Evolutionary conservation across 2,329 filamentous ascomycete genomes (phyloP).

Genomic region (Penicillium sclerotigenum): DNA sequence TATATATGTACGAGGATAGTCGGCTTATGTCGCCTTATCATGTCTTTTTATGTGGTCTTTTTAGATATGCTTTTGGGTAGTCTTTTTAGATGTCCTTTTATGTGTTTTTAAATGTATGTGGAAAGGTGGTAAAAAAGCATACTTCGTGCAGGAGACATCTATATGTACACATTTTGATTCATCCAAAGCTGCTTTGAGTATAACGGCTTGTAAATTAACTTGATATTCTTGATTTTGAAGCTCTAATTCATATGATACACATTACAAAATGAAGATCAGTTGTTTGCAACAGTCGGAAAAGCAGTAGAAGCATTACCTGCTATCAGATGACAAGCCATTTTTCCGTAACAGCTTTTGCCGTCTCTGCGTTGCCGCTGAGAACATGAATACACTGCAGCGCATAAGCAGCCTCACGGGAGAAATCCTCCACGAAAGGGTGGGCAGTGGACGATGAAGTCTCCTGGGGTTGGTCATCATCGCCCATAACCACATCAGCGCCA

Average conservation of each 20-base stretch:
- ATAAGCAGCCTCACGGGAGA: constrained; percentile 69
- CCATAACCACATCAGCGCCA: constrained; percentile 36
- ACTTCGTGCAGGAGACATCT: too few species aligned
- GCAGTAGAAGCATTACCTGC: neutral
- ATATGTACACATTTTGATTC: too few species aligned
- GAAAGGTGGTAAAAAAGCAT: too few species aligned
- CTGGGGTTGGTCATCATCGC: constrained; percentile 8
- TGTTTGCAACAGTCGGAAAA: neutral
- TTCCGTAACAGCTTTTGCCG: constrained; percentile 60
- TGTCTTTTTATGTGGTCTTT: too few species aligned
- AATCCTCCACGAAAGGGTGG: constrained; percentile 51
- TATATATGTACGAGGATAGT: too few species aligned
- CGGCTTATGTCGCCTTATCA: too few species aligned
- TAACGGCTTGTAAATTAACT: too few species aligned
- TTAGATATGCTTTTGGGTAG: too few species aligned
- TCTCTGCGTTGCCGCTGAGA: constrained; percentile 59
- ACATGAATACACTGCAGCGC: constrained; percentile 67
- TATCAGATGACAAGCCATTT: constrained; percentile 54
- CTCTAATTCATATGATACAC: neutral
- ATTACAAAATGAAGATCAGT: neutral
- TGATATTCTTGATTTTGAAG: neutral
- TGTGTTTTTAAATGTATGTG: too few species aligned
- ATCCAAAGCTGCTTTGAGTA: too few species aligned
- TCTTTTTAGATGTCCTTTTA: too few species aligned
- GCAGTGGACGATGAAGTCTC: constrained; percentile 3